Evolutionary conservation across 164 flowering plant genomes (phyloP), one percentile per base, ranked within the genome.

Genomic region (Umbilicus rupestris): DNA sequence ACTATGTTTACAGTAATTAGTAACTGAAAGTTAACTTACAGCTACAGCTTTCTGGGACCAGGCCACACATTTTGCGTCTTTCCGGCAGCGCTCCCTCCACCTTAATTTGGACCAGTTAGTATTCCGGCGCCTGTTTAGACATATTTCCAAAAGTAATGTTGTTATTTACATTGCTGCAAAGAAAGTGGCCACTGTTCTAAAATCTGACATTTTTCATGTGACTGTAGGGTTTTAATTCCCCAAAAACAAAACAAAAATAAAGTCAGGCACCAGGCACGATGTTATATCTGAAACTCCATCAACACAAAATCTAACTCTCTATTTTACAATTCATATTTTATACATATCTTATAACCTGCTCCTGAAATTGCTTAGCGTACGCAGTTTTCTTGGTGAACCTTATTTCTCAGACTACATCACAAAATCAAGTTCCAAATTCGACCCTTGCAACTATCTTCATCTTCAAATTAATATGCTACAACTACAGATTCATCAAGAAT

Each of bases 171-270:
- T 55, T 55, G 60, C 60, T 55, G 60, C 60, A 9, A 2, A 12
- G 55, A 55, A 55, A 55, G 60, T 55, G 31, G 60, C 19, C 29
- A 55, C 33, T 24, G 60, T 28, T 2, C 33, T 15, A 28, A 55
- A 55, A 12, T 55, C 60, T 55, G 60, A 55, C 60, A 55, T 11
- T 11, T 55, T 33, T 55, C 60, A 55, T 55, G 60, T 55, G 60
- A 55, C 28, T 55, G 60, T 55, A 19, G 60, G 60, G 60, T 55
- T 55, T 55, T 26, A 26, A 28, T 26, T 26, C 60, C 60, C 60
- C 14, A 28, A 28, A 55, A 55, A 55, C 11, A 55, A 55, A 28
- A 35, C 7, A 35, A 22, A 28, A 55, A 11, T 28, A 11, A 55
- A 14, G 28, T 50, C 57, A 50, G 57, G 57, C n/a, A n/a, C n/a